Conservation (phyloP, 2,329 filamentous ascomycete species). For the Pseudocercospora vitis region DNA sequence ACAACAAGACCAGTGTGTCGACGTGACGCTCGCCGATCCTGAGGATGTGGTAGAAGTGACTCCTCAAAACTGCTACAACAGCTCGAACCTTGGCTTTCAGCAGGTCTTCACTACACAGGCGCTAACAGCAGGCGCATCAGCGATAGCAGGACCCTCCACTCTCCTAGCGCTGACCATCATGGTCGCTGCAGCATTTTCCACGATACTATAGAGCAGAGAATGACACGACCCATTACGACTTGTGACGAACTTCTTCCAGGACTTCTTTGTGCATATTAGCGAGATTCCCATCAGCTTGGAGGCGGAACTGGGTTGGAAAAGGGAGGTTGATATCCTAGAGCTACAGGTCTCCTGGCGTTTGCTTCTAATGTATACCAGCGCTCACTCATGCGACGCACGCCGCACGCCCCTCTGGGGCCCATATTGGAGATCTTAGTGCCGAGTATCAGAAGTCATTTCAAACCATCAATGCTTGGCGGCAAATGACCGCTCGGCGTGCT, state of each 20-base stretch:
- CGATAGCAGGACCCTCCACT: slow-evolving; percentile 2
- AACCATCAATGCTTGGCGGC: too few relatives aligned
- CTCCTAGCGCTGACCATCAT: slow-evolving; percentile 4
- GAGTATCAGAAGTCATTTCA: too few relatives aligned
- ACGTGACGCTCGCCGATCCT: slow-evolving; percentile 86
- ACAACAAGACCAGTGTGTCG: slow-evolving; percentile 68
- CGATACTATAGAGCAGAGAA: slow-evolving; percentile 7
- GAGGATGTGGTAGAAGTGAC: slow-evolving; percentile 75
- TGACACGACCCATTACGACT: background rate
- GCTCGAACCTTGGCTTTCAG: slow-evolving; percentile 70
- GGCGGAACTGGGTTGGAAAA: background rate
- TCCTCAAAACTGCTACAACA: slow-evolving; percentile 84
- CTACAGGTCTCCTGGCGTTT: background rate
- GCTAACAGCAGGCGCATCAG: slow-evolving; percentile 22
- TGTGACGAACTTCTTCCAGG: slow-evolving; percentile 7
- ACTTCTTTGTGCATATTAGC: slow-evolving; percentile 9
- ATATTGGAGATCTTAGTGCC: background rate
- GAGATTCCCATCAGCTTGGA: background rate
- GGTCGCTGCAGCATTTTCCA: slow-evolving; percentile 2
- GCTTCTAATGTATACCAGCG: background rate
- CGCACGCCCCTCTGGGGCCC: background rate
- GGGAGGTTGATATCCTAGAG: slow-evolving; percentile 4
- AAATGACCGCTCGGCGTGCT: too few relatives aligned
- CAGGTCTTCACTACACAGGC: slow-evolving; percentile 65
- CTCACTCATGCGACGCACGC: background rate